Percentiles rank a stretch among this genome's conserved stretches.
Evolutionary conservation across 495 filamentous ascomycete genomes (phyloP).

Genomic region (Glonium stellatum): DNA sequence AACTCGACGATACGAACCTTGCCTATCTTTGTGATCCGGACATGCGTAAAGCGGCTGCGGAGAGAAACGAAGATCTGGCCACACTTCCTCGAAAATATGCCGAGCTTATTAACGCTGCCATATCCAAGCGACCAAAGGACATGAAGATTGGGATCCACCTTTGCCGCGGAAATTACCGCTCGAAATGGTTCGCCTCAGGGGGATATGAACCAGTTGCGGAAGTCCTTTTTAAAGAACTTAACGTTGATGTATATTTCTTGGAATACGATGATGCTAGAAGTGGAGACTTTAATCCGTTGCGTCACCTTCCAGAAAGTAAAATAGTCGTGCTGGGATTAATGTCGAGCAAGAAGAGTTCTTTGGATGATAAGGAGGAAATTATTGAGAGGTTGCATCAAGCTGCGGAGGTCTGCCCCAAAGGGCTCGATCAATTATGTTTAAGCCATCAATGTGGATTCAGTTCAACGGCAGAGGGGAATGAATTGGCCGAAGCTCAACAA

Average conservation of each 20-base stretch:
- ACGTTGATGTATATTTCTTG: slow-evolving; percentile 39
- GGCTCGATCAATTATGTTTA: slow-evolving; percentile 35
- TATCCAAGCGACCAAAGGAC: slow-evolving; percentile 32
- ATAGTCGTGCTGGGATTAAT: slow-evolving; percentile 37
- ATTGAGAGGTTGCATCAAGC: slow-evolving; percentile 32
- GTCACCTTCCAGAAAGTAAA: slow-evolving; percentile 35
- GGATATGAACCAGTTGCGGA: slow-evolving; percentile 38
- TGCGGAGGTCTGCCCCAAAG: slow-evolving; percentile 33
- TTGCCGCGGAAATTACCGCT: slow-evolving; percentile 32
- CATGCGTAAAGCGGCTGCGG: slow-evolving; percentile 30
- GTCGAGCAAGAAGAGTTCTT: slow-evolving; percentile 31
- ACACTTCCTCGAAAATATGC: slow-evolving; percentile 33
- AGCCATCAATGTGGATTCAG: slow-evolving; percentile 39
- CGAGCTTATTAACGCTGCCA: slow-evolving; percentile 35
- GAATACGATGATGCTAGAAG: slow-evolving; percentile 38
- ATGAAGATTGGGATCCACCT: slow-evolving; percentile 39
- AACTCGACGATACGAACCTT: slow-evolving; percentile 39
- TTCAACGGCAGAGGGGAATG: slow-evolving; percentile 33
- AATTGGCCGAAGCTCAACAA: slow-evolving; percentile 37
- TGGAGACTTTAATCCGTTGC: slow-evolving; percentile 36
- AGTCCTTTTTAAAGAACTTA: slow-evolving; percentile 36
- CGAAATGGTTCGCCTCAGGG: slow-evolving; percentile 33
- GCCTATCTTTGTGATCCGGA: slow-evolving; percentile 38
- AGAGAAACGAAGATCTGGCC: slow-evolving; percentile 33
- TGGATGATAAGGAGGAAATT: slow-evolving; percentile 35